These are phyloP conservation scores for Phaffia australis DNA, from an alignment of 768 basidiomycete genomes.

Conservation along the genomic window DNA sequence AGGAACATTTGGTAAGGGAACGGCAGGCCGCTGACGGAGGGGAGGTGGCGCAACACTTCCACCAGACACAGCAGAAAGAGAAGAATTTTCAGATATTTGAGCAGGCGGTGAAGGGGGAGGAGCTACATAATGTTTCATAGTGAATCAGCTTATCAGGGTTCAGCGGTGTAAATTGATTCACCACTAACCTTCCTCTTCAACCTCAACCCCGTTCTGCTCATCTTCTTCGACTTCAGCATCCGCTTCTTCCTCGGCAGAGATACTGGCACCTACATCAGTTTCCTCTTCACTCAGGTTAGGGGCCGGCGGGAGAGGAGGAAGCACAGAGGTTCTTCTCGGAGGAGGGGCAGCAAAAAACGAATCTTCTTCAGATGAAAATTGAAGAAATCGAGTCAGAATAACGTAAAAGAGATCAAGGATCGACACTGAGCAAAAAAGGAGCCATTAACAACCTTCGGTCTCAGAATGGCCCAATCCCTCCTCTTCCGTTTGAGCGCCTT, in stretches of 20 bases:
- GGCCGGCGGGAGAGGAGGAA: not conserved
- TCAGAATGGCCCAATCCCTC: slow-evolving; percentile 9
- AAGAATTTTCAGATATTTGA: slow-evolving; percentile 1
- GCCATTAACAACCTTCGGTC: slow-evolving; percentile 1
- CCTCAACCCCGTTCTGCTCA: not conserved
- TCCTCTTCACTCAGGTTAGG: slow-evolving; percentile 4
- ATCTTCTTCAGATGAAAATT: not conserved
- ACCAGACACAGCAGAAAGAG: no score
- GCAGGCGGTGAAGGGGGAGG: slow-evolving; percentile 20
- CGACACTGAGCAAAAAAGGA: no score
- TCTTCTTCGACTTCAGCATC: slow-evolving; percentile 24
- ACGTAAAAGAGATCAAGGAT: no score
- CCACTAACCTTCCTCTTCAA: no score
- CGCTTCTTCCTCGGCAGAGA: slow-evolving; percentile 1
- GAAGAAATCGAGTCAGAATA: no score
- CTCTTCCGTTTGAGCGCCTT: not conserved
- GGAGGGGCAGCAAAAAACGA: not conserved
- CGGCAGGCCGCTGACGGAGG: slow-evolving; percentile 26
- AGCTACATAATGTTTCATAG: no score
- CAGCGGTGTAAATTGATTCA: no score
- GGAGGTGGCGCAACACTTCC: no score
- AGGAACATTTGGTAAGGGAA: slow-evolving; percentile 26
- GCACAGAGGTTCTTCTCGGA: slow-evolving; percentile 1
- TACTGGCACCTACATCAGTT: not conserved
- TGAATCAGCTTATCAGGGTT: no score